phyloP scores from a whole-genome alignment of 371 early-diverging fungal species.

The Mortierella sp. region DNA sequence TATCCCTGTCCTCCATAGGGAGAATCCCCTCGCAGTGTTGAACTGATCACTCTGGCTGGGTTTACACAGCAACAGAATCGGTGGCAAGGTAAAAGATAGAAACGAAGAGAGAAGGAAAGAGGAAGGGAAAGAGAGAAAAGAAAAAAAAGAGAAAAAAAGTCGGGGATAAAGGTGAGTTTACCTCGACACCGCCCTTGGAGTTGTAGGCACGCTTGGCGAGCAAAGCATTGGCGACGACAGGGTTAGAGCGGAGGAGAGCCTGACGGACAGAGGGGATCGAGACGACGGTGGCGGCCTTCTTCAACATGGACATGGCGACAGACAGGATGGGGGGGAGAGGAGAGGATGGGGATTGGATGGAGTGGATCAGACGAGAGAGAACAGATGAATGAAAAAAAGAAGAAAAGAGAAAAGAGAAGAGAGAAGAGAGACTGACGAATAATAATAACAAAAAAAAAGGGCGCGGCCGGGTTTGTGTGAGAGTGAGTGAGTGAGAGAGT shows the following conservation, averaged over 20 bases:
- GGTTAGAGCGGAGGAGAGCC: conserved; percentile 50
- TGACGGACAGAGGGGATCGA: conserved; percentile 51
- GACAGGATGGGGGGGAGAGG: not conserved
- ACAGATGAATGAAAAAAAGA: not conserved
- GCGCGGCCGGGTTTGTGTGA: too few relatives aligned
- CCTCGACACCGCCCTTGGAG: conserved; percentile 51
- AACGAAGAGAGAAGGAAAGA: too few relatives aligned
- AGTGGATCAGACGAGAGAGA: conserved; percentile 4
- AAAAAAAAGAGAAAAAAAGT: too few relatives aligned
- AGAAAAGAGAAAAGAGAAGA: not conserved
- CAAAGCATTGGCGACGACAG: conserved; percentile 41
- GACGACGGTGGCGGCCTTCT: conserved; percentile 50
- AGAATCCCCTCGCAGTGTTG: too few relatives aligned
- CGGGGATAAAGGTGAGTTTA: conserved; percentile 14
- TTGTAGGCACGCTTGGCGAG: conserved; percentile 50
- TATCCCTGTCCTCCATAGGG: too few relatives aligned
- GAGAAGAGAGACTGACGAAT: not conserved
- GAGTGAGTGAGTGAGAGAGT: too few relatives aligned
- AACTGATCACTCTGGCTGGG: too few relatives aligned
- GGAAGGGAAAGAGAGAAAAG: too few relatives aligned
- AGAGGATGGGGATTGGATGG: conserved; percentile 1
- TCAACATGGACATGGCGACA: conserved; percentile 31
- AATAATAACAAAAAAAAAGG: conserved; percentile 2
- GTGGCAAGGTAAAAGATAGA: too few relatives aligned
- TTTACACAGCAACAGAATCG: too few relatives aligned